Conservation (phyloP, 176 grass and related monocot genomes). For the Tillandsia fasciculata region DNA sequence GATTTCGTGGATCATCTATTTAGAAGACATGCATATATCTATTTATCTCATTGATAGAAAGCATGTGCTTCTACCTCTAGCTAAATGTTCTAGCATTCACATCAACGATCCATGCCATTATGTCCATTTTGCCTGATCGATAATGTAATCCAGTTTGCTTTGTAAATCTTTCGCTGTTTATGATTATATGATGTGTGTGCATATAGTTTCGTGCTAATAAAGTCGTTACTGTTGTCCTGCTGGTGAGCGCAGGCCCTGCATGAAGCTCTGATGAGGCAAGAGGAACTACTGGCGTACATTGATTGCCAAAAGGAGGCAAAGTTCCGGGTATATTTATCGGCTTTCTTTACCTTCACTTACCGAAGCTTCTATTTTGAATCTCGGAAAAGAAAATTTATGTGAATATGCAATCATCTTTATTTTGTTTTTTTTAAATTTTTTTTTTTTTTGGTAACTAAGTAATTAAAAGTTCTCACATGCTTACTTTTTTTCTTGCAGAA, state of each 20-base stretch:
- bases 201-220: background rate
- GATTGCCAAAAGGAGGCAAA: conserved; percentile 40
- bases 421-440: background rate
- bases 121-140: too few species aligned
- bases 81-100: background rate
- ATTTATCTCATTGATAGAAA: too few species aligned
- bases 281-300: conserved; percentile 77
- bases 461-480: background rate
- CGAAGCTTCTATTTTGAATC: background rate
- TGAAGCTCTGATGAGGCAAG: conserved; percentile 67
- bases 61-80: too few species aligned
- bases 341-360: conserved; percentile 6
- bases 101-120: too few species aligned
- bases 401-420: background rate
- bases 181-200: too few species aligned
- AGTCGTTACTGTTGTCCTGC: conserved; percentile 13
- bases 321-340: conserved; percentile 38
- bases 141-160: too few species aligned
- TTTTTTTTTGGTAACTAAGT: background rate
- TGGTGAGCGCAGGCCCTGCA: conserved; percentile 37
- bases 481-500: conserved; percentile 19
- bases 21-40: too few species aligned
- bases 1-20: too few species aligned
- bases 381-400: background rate
- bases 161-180: too few species aligned